Conservation (phyloP, 306 rosid species). For the Sechiopsis laciniata region DNA sequence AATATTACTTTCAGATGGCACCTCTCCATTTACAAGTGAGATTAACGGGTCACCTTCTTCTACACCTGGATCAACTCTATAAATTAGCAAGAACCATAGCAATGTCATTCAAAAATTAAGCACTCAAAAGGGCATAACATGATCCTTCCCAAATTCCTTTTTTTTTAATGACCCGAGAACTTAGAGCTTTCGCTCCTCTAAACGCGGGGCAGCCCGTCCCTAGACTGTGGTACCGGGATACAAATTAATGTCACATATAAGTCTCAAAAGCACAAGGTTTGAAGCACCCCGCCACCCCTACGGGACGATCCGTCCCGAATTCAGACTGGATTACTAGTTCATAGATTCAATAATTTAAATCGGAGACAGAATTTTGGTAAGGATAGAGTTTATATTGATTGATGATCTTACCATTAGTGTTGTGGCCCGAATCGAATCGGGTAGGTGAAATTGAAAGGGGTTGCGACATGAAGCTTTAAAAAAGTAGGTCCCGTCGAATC, state of each 20-base stretch:
- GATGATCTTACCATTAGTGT: slow-evolving; percentile 8
- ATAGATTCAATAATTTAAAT: too few relatives aligned
- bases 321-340: too few relatives aligned
- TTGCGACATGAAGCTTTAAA: not conserved
- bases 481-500: slow-evolving; percentile 9
- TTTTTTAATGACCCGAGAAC: too few relatives aligned
- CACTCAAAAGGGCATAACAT: not conserved
- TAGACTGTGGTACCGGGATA: too few relatives aligned
- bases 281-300: too few relatives aligned
- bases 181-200: too few relatives aligned
- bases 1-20: slow-evolving; percentile 33
- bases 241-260: too few relatives aligned
- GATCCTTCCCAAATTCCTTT: not conserved
- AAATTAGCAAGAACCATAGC: not conserved
- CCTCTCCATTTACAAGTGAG: slow-evolving; percentile 42
- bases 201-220: too few relatives aligned
- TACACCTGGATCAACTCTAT: slow-evolving; percentile 40
- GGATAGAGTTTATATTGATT: not conserved
- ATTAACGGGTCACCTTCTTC: slow-evolving; percentile 46
- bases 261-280: too few relatives aligned
- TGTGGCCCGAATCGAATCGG: not conserved
- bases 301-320: not conserved
- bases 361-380: not conserved
- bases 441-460: not conserved
- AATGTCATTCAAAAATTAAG: not conserved